phyloP scores from a whole-genome alignment of 2,329 filamentous ascomycete genomes.

The Penicillium paneum region DNA sequence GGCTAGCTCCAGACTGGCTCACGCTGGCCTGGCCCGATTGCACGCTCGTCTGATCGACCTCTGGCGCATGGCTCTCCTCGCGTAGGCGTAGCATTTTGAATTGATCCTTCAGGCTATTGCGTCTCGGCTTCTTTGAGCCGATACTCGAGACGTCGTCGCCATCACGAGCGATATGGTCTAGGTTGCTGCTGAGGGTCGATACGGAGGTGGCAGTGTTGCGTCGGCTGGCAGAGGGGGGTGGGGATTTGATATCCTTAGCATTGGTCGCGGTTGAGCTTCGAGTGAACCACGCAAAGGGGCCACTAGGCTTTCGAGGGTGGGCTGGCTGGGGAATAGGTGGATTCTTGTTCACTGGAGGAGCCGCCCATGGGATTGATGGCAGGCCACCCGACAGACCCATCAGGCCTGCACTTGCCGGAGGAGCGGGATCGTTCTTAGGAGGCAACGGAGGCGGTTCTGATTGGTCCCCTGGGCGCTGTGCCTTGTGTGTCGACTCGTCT shows the following conservation, averaged over 20 bases:
- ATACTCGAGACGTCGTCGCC: conserved; percentile 48
- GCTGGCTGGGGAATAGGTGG: conserved; percentile 39
- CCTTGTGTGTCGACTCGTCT: conserved; percentile 32
- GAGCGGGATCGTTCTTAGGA: conserved; percentile 31
- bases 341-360: conserved; percentile 48
- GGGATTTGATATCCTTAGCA: conserved; percentile 54
- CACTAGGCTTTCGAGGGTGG: conserved; percentile 69
- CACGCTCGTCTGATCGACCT: conserved; percentile 55
- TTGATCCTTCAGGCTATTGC: conserved; percentile 70
- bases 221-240: conserved; percentile 50
- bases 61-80: conserved; percentile 63
- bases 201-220: conserved; percentile 79
- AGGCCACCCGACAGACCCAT: conserved; percentile 68
- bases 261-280: conserved; percentile 56
- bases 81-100: conserved; percentile 75
- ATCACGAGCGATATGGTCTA: conserved; percentile 72
- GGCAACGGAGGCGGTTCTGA: conserved; percentile 32
- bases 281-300: conserved; percentile 83
- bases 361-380: conserved; percentile 70
- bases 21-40: conserved; percentile 43
- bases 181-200: conserved; percentile 73
- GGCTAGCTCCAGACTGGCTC: conserved; percentile 47
- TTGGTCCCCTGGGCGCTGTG: conserved; percentile 25
- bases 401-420: conserved; percentile 32
- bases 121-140: conserved; percentile 48